Conservation (phyloP, 805 yeast species). For the Zygoascus tannicola region DNA sequence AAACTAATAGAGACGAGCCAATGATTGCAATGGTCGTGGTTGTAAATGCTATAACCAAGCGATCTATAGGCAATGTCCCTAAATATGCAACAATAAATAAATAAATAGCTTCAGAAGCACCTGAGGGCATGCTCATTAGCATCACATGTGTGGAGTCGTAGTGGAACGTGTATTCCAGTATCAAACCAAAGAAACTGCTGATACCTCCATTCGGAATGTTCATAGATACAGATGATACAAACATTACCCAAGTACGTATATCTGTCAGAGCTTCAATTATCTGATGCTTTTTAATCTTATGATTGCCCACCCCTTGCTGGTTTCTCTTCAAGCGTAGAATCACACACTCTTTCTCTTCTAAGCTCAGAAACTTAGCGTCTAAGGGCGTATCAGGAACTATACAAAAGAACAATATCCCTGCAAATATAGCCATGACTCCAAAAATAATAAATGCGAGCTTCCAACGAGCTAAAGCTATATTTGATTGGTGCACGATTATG, state of each 20-base stretch:
- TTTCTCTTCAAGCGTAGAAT: slow-evolving; percentile 28
- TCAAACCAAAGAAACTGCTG: slow-evolving; percentile 25
- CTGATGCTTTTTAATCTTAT: slow-evolving; percentile 35
- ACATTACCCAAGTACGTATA: slow-evolving; percentile 29
- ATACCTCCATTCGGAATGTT: slow-evolving; percentile 46
- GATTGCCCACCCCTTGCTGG: slow-evolving; percentile 37
- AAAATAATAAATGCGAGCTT: slow-evolving; percentile 45
- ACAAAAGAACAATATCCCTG: slow-evolving; percentile 19
- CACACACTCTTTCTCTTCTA: slow-evolving; percentile 31
- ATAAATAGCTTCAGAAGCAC: slow-evolving; percentile 10
- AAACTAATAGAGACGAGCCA: slow-evolving; percentile 8
- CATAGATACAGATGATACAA: slow-evolving; percentile 27
- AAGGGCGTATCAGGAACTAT: slow-evolving; percentile 45
- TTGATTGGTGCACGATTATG: slow-evolving; percentile 25
- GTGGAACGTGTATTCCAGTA: slow-evolving; percentile 8
- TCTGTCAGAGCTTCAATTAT: slow-evolving; percentile 37
- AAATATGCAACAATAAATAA: slow-evolving; percentile 4
- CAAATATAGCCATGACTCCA: slow-evolving; percentile 43
- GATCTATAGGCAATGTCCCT: slow-evolving; percentile 24
- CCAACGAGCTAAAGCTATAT: slow-evolving; percentile 35
- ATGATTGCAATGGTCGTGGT: slow-evolving; percentile 33
- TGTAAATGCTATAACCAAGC: slow-evolving; percentile 31
- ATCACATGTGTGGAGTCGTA: slow-evolving; percentile 7
- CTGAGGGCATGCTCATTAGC: slow-evolving; percentile 11
- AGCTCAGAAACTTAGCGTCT: slow-evolving; percentile 26